Conservation (phyloP, 2,329 filamentous ascomycete species). For the Phialophora expanda region DNA sequence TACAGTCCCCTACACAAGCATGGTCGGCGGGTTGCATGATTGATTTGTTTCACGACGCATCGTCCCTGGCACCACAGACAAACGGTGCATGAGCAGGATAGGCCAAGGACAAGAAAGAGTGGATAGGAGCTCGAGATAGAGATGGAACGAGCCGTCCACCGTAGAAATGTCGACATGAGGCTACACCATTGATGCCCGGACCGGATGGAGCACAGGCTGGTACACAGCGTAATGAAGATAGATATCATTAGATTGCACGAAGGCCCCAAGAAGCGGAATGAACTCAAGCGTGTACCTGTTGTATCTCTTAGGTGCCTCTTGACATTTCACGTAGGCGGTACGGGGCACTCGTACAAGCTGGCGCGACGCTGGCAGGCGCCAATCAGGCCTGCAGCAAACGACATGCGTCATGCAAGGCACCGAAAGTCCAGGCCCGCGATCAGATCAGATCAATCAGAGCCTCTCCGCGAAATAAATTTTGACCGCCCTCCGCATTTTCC, state of each 20-base stretch:
- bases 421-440: conserved; percentile 5
- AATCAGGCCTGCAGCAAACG: not conserved
- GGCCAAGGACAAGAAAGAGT: not conserved
- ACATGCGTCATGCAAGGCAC: conserved; percentile 27
- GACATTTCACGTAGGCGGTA: no score
- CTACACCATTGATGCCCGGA: conserved; percentile 4
- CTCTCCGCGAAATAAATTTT: conserved; percentile 16
- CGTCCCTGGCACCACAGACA: conserved; percentile 16
- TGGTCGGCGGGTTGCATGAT: conserved; percentile 96
- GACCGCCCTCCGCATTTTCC: conserved; percentile 12
- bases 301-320: not conserved
- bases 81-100: conserved; percentile 23
- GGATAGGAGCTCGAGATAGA: not conserved
- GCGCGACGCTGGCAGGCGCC: no score
- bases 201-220: not conserved
- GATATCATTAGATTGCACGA: conserved; percentile 4
- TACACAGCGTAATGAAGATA: not conserved
- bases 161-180: not conserved
- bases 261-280: not conserved
- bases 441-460: not conserved
- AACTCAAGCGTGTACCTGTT: not conserved
- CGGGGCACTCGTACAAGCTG: no score
- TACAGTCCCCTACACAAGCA: conserved; percentile 86
- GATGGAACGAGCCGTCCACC: not conserved
- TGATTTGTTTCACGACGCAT: conserved; percentile 92